Conservation (phyloP, 2,329 filamentous ascomycete genomes). For the Pseudogymnoascus sp. region DNA sequence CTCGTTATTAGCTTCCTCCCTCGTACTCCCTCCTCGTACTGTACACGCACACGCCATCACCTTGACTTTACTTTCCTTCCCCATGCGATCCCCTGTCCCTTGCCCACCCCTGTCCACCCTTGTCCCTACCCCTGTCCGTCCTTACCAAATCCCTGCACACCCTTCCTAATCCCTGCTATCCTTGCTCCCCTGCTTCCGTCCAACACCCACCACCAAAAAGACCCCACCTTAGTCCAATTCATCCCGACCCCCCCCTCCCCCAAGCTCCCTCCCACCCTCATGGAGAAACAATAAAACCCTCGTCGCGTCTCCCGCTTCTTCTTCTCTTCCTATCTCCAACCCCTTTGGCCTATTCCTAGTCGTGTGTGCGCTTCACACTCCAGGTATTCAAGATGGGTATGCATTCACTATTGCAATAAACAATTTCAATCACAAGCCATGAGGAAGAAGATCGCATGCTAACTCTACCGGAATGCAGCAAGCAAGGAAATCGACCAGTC, state of each 20-base stretch:
- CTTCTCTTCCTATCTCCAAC: not conserved
- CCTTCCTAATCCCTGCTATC: not conserved
- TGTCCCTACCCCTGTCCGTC: not conserved
- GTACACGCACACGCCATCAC: not conserved
- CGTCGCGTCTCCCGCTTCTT: not conserved
- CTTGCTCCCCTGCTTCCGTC: not conserved
- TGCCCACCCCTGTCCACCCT: not conserved
- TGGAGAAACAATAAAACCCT: conserved; percentile 3
- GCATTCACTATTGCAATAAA: conserved; percentile 10
- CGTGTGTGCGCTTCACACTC: conserved; percentile 1
- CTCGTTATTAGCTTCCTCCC: not conserved
- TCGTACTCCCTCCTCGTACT: not conserved
- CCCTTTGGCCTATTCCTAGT: not conserved
- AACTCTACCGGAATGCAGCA: not conserved
- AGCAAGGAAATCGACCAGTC: not conserved
- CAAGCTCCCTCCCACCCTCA: not conserved
- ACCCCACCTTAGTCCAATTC: not conserved
- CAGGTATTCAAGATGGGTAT: conserved; percentile 10
- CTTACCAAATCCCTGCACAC: not conserved
- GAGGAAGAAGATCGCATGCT: not conserved
- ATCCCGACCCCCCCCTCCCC: not conserved
- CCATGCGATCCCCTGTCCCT: not conserved
- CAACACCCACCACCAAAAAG: not conserved
- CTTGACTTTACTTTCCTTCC: not conserved
- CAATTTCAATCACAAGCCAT: too few species aligned